Evolutionary conservation across 2,329 filamentous ascomycete species (phyloP).

Genomic region (Venturia pyrina): DNA sequence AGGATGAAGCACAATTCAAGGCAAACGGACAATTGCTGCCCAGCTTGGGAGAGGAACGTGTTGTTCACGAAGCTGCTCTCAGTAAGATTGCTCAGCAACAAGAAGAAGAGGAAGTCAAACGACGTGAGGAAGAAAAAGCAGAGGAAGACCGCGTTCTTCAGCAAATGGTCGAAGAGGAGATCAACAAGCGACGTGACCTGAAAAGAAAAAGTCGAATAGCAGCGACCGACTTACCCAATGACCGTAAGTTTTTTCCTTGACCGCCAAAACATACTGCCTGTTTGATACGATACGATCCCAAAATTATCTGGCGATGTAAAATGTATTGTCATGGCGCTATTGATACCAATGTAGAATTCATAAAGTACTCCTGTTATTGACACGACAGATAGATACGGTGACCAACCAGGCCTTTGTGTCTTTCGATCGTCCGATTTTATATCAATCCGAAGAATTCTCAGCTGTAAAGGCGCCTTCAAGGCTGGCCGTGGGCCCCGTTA

Average conservation of each 20-base stretch:
- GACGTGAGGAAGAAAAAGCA: slow-evolving; percentile 36
- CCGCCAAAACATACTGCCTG: slow-evolving; percentile 16
- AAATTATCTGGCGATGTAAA: neutral
- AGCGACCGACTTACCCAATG: slow-evolving; percentile 16
- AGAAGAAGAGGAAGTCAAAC: slow-evolving; percentile 31
- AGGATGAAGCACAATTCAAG: slow-evolving; percentile 42
- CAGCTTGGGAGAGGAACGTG: slow-evolving; percentile 81
- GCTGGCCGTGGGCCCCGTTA: slow-evolving; percentile 2
- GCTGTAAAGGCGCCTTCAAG: slow-evolving; percentile 53
- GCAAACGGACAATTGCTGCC: slow-evolving; percentile 65
- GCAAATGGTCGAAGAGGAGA: slow-evolving; percentile 62
- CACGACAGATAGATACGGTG: neutral
- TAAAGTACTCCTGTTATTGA: neutral
- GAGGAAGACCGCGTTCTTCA: slow-evolving; percentile 63
- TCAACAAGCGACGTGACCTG: slow-evolving; percentile 56
- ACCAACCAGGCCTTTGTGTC: slow-evolving; percentile 30
- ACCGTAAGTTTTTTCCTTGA: slow-evolving; percentile 24
- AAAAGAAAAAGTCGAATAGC: slow-evolving; percentile 48
- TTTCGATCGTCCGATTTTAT: slow-evolving; percentile 58
- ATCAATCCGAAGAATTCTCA: slow-evolving; percentile 33
- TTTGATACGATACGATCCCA: neutral
- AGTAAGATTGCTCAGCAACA: slow-evolving; percentile 45
- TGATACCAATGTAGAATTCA: neutral
- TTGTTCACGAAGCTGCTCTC: slow-evolving; percentile 65
- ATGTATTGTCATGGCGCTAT: neutral